Evolutionary conservation across 176 grass and related monocot genomes (phyloP), one percentile per base, ranked within the genome.

Genomic region (Oryza glaberrima): DNA sequence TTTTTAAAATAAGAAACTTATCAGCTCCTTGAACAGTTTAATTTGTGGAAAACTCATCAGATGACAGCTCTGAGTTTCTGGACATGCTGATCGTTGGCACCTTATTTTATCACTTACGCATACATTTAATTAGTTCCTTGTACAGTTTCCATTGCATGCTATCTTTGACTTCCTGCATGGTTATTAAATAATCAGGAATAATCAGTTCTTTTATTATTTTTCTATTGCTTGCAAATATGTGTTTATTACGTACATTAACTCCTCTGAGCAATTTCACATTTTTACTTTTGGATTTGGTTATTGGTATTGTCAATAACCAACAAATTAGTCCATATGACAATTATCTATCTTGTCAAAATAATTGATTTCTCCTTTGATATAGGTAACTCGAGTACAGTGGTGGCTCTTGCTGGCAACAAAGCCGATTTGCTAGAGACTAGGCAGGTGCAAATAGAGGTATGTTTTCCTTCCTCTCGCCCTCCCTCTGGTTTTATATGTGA

Each of bases 341-440:
- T 63, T 83, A 68, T 58, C 15, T 86, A 43, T n/a, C 38, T 90
- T 80, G 19, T 56, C 56, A 23, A 77, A 77, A 0, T 80, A 87
- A 65, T 72, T 69, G 44, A 38, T 56, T 82, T 75, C 8, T 43
- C 54, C 60, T 72, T 80, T 78, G 65, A 47, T 91, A 63, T 63
- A 99, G 96, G 96, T 84, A 99, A 94, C 52, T 76, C 86, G 14
- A 99, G 84, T 79, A 96, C 88, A 65, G 83, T 99, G 40, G 83
- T 94, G 54, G 94, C 96, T 88, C 90, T 99, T 82, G 94, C 96
- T 70, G 96, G 96, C 70, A 99, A 99, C 74, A 99, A 99, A 73
- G 91, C 89, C 12, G 94, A 99, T 90, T 88, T 99, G 70, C 49
- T 89, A 81, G 96, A 96, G 61, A 78, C 75, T 5, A 99, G 96